A percentile compares a stretch with the other conserved stretches of the same genome.
These are phyloP conservation scores for Spathaspora hagerdaliae DNA, from an alignment of 805 yeast genomes.

Conservation along the genomic window DNA sequence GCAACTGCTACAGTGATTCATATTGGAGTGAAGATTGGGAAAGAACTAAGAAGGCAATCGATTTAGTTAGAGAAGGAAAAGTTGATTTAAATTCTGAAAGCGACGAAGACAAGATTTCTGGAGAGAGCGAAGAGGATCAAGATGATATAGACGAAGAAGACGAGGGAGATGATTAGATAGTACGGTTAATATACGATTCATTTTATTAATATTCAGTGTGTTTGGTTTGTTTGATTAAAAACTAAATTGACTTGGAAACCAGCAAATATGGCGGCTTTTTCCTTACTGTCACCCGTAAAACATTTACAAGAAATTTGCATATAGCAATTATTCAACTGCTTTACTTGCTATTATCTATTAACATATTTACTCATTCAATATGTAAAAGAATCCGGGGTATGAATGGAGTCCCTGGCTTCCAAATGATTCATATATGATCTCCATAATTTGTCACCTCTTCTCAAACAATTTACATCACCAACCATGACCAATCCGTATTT, in stretches of 20 bases:
- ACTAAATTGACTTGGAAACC: too few relatives aligned
- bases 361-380: not conserved
- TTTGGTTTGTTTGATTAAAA: too few relatives aligned
- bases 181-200: too few relatives aligned
- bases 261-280: too few relatives aligned
- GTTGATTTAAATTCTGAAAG: not conserved
- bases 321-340: too few relatives aligned
- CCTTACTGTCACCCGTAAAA: too few relatives aligned
- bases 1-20: slow-evolving; percentile 40
- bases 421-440: slow-evolving; percentile 42
- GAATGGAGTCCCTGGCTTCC: slow-evolving; percentile 17
- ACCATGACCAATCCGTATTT: slow-evolving; percentile 63
- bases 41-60: slow-evolving; percentile 33
- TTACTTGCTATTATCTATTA: not conserved
- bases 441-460: slow-evolving; percentile 48
- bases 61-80: slow-evolving; percentile 5
- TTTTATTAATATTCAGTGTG: too few relatives aligned
- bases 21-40: slow-evolving; percentile 55
- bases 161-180: not conserved
- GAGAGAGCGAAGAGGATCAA: not conserved
- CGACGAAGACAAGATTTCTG: not conserved
- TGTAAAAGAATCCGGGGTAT: slow-evolving; percentile 3
- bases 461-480: slow-evolving; percentile 40
- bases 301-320: too few relatives aligned
- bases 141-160: not conserved